Evolutionary conservation across 106 monocot species (phyloP).

Genomic region (Gastrodia elata): DNA sequence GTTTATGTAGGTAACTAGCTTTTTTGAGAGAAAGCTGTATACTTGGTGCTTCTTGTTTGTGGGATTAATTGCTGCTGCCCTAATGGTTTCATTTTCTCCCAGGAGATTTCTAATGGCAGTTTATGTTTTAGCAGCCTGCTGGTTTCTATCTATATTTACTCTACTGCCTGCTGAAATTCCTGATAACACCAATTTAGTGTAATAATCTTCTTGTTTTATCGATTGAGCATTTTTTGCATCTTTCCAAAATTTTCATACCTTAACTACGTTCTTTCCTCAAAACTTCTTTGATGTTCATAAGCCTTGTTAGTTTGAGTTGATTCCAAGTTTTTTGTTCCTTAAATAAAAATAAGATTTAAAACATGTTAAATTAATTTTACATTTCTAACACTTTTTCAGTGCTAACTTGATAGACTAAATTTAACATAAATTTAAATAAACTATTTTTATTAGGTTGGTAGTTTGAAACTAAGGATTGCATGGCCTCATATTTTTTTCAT

Average conservation of each 20-base stretch:
- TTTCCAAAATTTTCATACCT: background rate
- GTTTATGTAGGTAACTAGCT: constrained; percentile 59
- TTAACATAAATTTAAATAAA: background rate
- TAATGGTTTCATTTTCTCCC: constrained; percentile 17
- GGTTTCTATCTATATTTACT: constrained; percentile 81
- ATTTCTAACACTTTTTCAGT: background rate
- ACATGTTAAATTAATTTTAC: background rate
- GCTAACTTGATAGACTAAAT: background rate
- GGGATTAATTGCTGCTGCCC: constrained; percentile 37
- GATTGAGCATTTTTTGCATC: background rate
- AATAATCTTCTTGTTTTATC: constrained; percentile 23
- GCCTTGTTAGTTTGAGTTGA: background rate
- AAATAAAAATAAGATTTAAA: background rate
- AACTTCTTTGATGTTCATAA: background rate
- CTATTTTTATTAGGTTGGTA: background rate
- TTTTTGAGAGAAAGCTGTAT: constrained; percentile 75
- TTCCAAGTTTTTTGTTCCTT: background rate
- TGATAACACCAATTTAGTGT: constrained; percentile 79
- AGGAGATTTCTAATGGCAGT: constrained; percentile 30
- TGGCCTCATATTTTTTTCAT: background rate
- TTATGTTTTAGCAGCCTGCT: constrained; percentile 50
- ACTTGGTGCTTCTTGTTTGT: constrained; percentile 72
- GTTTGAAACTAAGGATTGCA: background rate
- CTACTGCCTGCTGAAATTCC: constrained; percentile 97
- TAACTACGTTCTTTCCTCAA: background rate